Evolutionary conservation across 179 eudicot species (phyloP).

Genomic region (Silene noctiflora): DNA sequence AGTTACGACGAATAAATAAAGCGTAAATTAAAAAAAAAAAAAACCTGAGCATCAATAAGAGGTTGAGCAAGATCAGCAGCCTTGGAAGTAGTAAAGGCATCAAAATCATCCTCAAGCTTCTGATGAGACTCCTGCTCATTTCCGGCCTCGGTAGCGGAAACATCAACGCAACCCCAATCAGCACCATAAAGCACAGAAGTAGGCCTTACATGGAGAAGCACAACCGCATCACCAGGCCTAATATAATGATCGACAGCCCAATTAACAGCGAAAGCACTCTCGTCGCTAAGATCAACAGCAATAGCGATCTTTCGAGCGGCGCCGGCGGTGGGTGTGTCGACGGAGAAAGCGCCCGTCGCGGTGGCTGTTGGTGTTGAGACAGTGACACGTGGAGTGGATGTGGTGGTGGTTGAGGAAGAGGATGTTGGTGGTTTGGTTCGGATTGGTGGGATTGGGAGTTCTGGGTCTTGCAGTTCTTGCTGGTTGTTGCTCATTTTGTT

Average conservation of each 20-base stretch:
- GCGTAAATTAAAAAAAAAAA: no score
- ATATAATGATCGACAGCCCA: conserved; percentile 73
- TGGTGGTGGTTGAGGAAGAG: conserved; percentile 23
- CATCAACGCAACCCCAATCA: conserved; percentile 72
- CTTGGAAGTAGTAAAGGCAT: conserved; percentile 56
- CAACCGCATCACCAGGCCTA: conserved; percentile 68
- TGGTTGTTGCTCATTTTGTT: conserved; percentile 19
- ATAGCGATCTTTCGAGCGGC: conserved; percentile 49
- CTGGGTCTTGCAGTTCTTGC: conserved; percentile 18
- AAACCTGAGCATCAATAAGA: conserved; percentile 25
- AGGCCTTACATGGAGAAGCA: conserved; percentile 58
- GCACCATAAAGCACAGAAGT: conserved; percentile 76
- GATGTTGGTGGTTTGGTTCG: conserved; percentile 21
- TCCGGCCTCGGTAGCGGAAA: not conserved
- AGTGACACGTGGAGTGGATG: conserved; percentile 31
- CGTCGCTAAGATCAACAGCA: conserved; percentile 68
- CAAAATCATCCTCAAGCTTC: conserved; percentile 66
- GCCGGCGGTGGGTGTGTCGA: conserved; percentile 38
- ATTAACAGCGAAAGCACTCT: conserved; percentile 65
- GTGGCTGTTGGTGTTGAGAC: conserved; percentile 1
- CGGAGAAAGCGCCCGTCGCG: conserved; percentile 12
- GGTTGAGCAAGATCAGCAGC: conserved; percentile 60
- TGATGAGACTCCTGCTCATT: conserved; percentile 18
- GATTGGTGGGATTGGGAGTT: conserved; percentile 26
- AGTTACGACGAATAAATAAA: no score